Base-by-base conservation (phyloP, 306 rosid species). In the Carpinus fangiana region DNA sequence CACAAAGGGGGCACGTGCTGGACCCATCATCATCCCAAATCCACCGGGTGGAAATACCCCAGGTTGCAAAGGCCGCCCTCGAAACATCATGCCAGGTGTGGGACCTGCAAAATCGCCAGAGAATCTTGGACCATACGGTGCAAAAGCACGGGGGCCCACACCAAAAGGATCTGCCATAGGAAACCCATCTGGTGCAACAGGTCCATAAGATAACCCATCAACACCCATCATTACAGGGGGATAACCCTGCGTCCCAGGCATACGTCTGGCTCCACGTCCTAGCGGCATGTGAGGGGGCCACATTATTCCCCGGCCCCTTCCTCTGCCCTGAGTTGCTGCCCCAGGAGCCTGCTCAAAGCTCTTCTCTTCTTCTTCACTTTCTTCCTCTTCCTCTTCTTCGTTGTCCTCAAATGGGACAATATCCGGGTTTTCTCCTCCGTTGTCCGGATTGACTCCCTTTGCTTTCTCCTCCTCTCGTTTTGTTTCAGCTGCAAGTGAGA, bases 371-470 rank as follows among this genome's bases (percentile, higher is more conserved):
- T 96, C 99, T 23, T 96, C 99, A 75, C 99, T 96, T 81, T 96
- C 99, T 76, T 96, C 98, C 81, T 96, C 99, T 88, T 96, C 99
- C 89, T 96, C 99, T 72, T 96, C 99, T 87, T 96, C 99, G 23
- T 96, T 93, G 93, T 96, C 99, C 88, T 96, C 99, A 65, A 96
- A 96, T 78, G 98, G 99, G 55, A 96, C 97, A 46, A 96, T 96
- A 72, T 93, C 99, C 28, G 99, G 99, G 83, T 96, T 96, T 70
- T 93, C 96, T 62, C 89, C 96, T 77, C 94, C 92, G 55, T 86
- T 88, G 51, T 90, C 96, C n/a, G 97, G 96, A 86, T 91, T 86
- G 55, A 96, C 98, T 80, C 99, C 99, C 90, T 93, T 93, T 11
- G 98, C 99, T 73, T 96, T 93, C 81, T 96, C 99, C 80, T 96